These are phyloP conservation scores for Tylopilus intermedius DNA, from an alignment of 768 basidiomycete genomes.

Conservation along the genomic window DNA sequence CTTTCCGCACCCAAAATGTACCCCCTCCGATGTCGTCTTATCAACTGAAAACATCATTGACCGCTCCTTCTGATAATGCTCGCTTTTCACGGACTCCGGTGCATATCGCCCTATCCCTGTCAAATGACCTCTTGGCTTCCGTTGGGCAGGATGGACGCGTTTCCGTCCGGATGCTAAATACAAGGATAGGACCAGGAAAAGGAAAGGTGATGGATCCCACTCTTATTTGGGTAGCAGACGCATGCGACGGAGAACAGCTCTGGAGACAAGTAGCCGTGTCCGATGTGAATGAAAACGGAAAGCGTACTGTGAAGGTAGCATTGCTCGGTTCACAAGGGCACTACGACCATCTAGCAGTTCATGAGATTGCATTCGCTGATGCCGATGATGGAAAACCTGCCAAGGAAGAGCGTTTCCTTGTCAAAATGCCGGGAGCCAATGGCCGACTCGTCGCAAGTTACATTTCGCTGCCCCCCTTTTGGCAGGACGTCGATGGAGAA, in stretches of 20 bases:
- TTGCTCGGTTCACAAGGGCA: conserved; percentile 38
- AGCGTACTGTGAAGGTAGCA: conserved; percentile 21
- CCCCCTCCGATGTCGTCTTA: conserved; percentile 97
- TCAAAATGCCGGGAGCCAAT: conserved; percentile 35
- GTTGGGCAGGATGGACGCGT: conserved; percentile 69
- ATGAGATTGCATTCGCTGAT: conserved; percentile 15
- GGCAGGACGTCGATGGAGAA: conserved; percentile 46
- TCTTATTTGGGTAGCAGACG: conserved; percentile 32
- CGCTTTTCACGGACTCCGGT: conserved; percentile 41
- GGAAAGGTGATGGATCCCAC: conserved; percentile 58
- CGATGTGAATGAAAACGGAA: neutral
- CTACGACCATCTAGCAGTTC: conserved; percentile 32
- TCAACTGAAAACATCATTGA: conserved; percentile 31
- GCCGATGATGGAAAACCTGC: neutral
- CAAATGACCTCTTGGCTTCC: conserved; percentile 54
- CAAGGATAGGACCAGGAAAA: conserved; percentile 52
- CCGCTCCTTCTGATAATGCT: neutral
- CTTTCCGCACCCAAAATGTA: conserved; percentile 89
- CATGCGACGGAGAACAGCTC: conserved; percentile 8
- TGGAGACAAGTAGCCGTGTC: conserved; percentile 31
- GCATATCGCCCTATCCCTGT: conserved; percentile 59
- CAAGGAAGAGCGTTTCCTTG: conserved; percentile 5
- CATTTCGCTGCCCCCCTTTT: conserved; percentile 24
- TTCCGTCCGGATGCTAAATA: conserved; percentile 67
- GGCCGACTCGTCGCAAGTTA: conserved; percentile 42